phyloP scores from a whole-genome alignment of 2,329 filamentous ascomycete genomes.

The Mycogone perniciosa region DNA sequence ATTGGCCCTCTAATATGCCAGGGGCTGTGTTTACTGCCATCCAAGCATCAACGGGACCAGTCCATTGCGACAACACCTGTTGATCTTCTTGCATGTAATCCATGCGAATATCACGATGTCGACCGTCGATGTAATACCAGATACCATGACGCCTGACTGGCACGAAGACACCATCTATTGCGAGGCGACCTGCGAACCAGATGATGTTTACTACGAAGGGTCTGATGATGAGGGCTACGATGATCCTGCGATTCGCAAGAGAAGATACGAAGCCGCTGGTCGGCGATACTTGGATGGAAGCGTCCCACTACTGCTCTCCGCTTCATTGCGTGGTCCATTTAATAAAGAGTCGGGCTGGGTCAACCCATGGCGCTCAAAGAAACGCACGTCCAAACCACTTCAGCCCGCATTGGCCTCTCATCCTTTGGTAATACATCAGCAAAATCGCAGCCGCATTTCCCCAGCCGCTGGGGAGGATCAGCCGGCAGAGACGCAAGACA shows the following conservation, averaged over 20 bases:
- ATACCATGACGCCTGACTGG: slow-evolving; percentile 19
- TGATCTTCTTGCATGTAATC: neutral
- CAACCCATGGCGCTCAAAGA: slow-evolving; percentile 30
- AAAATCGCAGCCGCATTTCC: neutral
- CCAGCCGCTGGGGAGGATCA: neutral
- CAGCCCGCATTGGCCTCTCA: neutral
- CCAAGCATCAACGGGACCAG: no score
- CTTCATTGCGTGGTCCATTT: slow-evolving; percentile 57
- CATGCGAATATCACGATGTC: neutral
- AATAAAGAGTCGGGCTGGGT: slow-evolving; percentile 27
- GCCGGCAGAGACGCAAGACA: slow-evolving; percentile 1
- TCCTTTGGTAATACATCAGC: neutral
- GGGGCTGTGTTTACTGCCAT: no score
- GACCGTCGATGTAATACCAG: slow-evolving; percentile 13
- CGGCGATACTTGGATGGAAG: slow-evolving; percentile 51
- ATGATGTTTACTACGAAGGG: slow-evolving; percentile 48
- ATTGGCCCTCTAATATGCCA: no score
- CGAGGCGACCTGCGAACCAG: slow-evolving; percentile 33
- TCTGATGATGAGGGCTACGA: slow-evolving; percentile 52
- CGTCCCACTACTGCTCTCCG: slow-evolving; percentile 52
- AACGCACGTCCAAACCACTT: slow-evolving; percentile 15
- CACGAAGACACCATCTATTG: slow-evolving; percentile 38
- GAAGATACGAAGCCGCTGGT: slow-evolving; percentile 54
- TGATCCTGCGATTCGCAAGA: slow-evolving; percentile 38
- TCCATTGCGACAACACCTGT: neutral